Conservation (phyloP, 148 eudicot genomes). For the Pharnaceum exiguum region DNA sequence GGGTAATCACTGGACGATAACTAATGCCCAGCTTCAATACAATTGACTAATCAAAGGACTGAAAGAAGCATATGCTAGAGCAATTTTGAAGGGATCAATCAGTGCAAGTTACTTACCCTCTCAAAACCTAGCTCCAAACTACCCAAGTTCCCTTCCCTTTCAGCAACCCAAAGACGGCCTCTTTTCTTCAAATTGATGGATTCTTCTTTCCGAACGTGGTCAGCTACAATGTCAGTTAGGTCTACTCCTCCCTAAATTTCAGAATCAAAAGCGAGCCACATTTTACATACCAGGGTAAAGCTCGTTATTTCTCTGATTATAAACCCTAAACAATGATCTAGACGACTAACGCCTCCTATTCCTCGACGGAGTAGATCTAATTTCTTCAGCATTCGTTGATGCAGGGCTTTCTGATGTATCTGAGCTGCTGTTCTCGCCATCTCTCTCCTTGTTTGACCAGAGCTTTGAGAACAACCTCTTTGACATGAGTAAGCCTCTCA, state of each 20-base stretch:
- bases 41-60: too few species aligned
- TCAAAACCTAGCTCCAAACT: background rate
- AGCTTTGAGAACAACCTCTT: conserved; percentile 67
- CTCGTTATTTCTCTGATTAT: conserved; percentile 14
- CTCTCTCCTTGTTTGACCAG: conserved; percentile 66
- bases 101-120: too few species aligned
- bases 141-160: conserved; percentile 5
- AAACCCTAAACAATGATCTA: conserved; percentile 5
- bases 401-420: conserved; percentile 85
- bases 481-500: conserved; percentile 51
- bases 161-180: too few species aligned
- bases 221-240: conserved; percentile 25
- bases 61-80: too few species aligned
- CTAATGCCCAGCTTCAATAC: background rate
- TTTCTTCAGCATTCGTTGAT: conserved; percentile 66
- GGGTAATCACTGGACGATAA: conserved; percentile 2
- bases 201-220: background rate
- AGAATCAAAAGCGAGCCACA: conserved; percentile 8
- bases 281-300: conserved; percentile 3
- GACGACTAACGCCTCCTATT: conserved; percentile 44
- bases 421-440: conserved; percentile 74
- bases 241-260: conserved; percentile 16
- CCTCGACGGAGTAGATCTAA: conserved; percentile 62
- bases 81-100: too few species aligned
- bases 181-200: background rate